Evolutionary conservation across 106 monocot species (phyloP).

Genomic region (Platanthera zijinensis): DNA sequence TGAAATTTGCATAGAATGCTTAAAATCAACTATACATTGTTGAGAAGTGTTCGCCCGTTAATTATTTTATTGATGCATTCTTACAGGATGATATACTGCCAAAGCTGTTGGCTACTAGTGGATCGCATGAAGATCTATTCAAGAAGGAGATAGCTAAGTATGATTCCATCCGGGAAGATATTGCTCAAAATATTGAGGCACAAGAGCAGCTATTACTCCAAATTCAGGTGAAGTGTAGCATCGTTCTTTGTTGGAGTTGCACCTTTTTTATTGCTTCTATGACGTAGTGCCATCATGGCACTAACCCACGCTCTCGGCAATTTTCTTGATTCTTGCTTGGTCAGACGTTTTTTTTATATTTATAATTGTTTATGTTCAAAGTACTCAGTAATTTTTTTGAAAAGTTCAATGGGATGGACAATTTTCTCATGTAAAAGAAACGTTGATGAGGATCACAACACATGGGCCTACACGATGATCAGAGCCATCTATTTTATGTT

Average conservation of each 20-base stretch:
- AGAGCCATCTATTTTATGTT: too few relatives aligned
- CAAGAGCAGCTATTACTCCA: conserved; percentile 74
- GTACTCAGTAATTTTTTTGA: too few relatives aligned
- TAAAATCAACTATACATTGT: background rate
- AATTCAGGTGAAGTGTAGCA: conserved; percentile 37
- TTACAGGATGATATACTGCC: conserved; percentile 85
- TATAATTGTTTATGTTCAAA: too few relatives aligned
- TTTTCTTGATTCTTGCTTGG: too few relatives aligned
- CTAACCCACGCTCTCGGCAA: too few relatives aligned
- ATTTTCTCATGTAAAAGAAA: too few relatives aligned
- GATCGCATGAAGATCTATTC: conserved; percentile 79
- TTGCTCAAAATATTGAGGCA: conserved; percentile 76
- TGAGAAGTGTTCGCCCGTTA: background rate
- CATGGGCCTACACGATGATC: too few relatives aligned
- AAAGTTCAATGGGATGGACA: too few relatives aligned
- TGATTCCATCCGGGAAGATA: conserved; percentile 77
- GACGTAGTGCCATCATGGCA: background rate
- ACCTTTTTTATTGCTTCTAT: background rate
- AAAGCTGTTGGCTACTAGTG: conserved; percentile 70
- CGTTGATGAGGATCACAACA: too few relatives aligned
- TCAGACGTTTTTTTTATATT: too few relatives aligned
- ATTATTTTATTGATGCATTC: background rate
- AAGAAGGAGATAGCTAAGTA: conserved; percentile 85
- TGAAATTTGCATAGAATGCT: background rate
- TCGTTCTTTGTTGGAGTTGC: background rate